Evolutionary conservation across 371 early-diverging fungal species (phyloP), one percentile per base, ranked within the genome.

Genomic region (Polyrhizophydium stewartii): DNA sequence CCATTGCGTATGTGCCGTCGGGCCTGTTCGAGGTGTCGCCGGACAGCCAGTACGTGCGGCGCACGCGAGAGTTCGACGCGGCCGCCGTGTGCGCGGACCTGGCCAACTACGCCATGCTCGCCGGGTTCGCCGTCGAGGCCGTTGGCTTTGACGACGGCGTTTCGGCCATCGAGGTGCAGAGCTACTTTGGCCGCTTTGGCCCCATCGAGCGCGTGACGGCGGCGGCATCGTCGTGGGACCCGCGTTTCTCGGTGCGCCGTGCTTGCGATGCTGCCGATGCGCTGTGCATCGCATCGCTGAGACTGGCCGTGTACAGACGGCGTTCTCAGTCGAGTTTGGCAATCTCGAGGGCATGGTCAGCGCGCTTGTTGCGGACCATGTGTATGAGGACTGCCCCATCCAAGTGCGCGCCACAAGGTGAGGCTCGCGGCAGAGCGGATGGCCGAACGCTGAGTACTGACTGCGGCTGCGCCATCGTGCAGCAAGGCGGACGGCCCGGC

Each of bases 361-460:
- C 27, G 49, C 59, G 38, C 59, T 66, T 10, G 61, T 62, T 13
- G 22, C 37, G n/a, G 12, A 17, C 7, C 57, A 55, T 33, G 41
- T 50, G 16, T 66, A 66, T 52, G 66, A 66, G 55, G 66, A 66
- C 50, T 1, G 19, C 46, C 31, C 51, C 59, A 31, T 30, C 49
- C 50, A n/a, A 62, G 47, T 21, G 49, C 57, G 40, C 31, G 43
- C 56, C 13, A 3, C 7, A 3, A 35, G 7, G 35, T 35, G 35
- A 35, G 35, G 3, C 35, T 35, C 13, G 7, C 35, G 13, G 7
- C 35, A 13, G n/a, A n/a, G n/a, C n/a, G n/a, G n/a, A n/a, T n/a
- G n/a, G n/a, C n/a, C n/a, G n/a, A n/a, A n/a, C n/a, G n/a, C n/a
- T n/a, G n/a, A n/a, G n/a, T n/a, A 13, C 35, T 35, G 35, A 35